phyloP scores from a whole-genome alignment of 257 asterid genomes.

The Avicennia marina region DNA sequence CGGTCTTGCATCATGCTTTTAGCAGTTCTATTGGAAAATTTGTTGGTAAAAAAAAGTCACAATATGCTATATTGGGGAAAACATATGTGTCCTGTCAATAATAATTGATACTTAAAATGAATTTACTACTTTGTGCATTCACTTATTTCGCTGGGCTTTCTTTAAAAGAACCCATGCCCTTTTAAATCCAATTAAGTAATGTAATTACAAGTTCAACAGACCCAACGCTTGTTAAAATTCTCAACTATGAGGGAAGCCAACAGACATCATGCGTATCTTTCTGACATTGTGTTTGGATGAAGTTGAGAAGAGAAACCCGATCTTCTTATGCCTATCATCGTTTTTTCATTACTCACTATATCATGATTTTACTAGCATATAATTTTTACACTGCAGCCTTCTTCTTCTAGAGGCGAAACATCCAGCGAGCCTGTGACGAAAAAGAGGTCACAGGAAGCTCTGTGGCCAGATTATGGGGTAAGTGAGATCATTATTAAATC shows the following conservation, averaged over 20 bases:
- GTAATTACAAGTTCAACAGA: background rate
- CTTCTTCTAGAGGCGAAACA: conserved; percentile 68
- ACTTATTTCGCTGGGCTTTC: conserved; percentile 6
- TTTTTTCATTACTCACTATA: conserved; percentile 6
- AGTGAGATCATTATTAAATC: conserved; percentile 19
- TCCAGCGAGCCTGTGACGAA: conserved; percentile 51
- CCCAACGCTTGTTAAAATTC: conserved; percentile 1
- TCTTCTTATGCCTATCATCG: background rate
- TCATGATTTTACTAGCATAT: conserved; percentile 19
- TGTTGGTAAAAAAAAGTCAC: background rate
- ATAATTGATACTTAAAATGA: too few relatives aligned
- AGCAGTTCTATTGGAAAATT: background rate
- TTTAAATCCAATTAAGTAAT: background rate
- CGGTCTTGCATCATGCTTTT: conserved; percentile 1
- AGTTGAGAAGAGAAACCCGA: background rate
- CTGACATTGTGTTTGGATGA: background rate
- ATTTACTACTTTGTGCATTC: background rate
- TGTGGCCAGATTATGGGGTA: conserved; percentile 68
- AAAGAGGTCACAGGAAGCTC: conserved; percentile 67
- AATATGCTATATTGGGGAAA: background rate
- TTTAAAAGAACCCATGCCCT: too few relatives aligned
- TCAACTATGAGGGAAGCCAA: background rate
- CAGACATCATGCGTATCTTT: background rate
- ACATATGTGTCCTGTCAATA: too few relatives aligned
- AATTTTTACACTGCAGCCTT: conserved; percentile 45